phyloP scores from a whole-genome alignment of 1,284 basidiomycete species.

The Entoloma clypeatum region DNA sequence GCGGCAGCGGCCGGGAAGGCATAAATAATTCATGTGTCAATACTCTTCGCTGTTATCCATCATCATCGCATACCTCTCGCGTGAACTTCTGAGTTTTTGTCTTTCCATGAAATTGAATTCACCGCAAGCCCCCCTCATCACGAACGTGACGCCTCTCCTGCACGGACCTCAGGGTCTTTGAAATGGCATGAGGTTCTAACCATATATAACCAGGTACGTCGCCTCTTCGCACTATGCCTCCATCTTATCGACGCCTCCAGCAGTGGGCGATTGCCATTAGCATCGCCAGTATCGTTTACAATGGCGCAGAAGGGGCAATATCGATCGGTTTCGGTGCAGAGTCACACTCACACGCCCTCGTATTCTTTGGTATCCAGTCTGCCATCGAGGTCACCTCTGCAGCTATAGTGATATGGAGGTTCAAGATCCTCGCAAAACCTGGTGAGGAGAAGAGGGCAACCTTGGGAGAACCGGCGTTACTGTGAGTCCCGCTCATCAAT shows the following conservation, averaged over 20 bases:
- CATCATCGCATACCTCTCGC: slow-evolving; percentile 5
- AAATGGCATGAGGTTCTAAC: background rate
- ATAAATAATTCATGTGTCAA: slow-evolving; percentile 30
- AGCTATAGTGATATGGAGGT: slow-evolving; percentile 40
- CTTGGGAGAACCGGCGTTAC: slow-evolving; percentile 24
- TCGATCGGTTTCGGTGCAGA: slow-evolving; percentile 44
- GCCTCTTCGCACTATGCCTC: no score
- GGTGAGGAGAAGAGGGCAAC: slow-evolving; percentile 28
- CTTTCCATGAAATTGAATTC: no score
- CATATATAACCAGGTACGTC: no score
- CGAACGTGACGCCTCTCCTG: no score
- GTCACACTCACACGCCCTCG: slow-evolving; percentile 41
- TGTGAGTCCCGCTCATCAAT: slow-evolving; percentile 24
- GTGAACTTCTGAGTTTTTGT: background rate
- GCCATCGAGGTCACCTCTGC: slow-evolving; percentile 43
- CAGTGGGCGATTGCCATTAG: slow-evolving; percentile 34
- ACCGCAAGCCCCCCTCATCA: no score
- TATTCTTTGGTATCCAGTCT: slow-evolving; percentile 52
- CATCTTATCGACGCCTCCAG: slow-evolving; percentile 29
- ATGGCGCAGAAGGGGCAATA: slow-evolving; percentile 35
- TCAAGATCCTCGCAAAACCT: slow-evolving; percentile 29
- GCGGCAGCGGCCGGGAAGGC: slow-evolving; percentile 39
- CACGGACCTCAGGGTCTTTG: no score
- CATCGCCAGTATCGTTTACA: slow-evolving; percentile 29
- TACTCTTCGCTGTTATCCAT: slow-evolving; percentile 14